phyloP scores from a whole-genome alignment of 2,329 filamentous ascomycete genomes.

The Tolypocladium capitatum region DNA sequence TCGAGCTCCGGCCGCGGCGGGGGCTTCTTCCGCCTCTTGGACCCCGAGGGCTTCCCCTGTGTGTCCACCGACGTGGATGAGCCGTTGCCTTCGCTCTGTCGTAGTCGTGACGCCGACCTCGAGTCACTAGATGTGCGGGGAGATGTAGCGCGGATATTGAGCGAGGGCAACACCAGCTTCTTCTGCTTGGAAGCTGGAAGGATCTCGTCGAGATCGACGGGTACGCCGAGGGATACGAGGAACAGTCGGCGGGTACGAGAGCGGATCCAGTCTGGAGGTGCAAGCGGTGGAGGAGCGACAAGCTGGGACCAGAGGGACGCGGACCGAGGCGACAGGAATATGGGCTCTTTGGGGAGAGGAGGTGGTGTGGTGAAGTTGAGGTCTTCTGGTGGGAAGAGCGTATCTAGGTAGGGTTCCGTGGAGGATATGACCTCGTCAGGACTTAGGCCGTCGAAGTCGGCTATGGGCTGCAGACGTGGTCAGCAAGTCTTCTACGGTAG shows the following conservation, averaged over 20 bases:
- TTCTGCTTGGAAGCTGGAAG: constrained; percentile 95
- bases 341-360: constrained; percentile 40
- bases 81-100: constrained; percentile 35
- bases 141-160: constrained; percentile 53
- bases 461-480: constrained; percentile 41
- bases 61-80: constrained; percentile 48
- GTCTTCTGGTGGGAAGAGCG: constrained; percentile 48
- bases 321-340: constrained; percentile 76
- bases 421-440: constrained; percentile 46
- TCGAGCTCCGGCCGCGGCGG: constrained; percentile 65
- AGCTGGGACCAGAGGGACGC: constrained; percentile 93
- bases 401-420: constrained; percentile 52
- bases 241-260: constrained; percentile 90
- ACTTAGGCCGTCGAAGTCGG: constrained; percentile 51
- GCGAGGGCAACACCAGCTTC: constrained; percentile 84
- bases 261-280: constrained; percentile 95
- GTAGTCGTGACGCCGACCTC: constrained; percentile 31
- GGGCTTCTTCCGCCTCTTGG: constrained; percentile 40
- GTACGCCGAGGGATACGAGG: constrained; percentile 87
- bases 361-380: constrained; percentile 37
- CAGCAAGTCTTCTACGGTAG: constrained; percentile 2
- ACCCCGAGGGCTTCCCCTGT: constrained; percentile 35
- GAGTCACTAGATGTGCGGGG: constrained; percentile 42
- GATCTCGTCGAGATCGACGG: constrained; percentile 94
- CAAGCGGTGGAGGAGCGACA: constrained; percentile 83